Conservation (phyloP, 192 early-diverging fungal species). For the Oehlia diaphana region DNA sequence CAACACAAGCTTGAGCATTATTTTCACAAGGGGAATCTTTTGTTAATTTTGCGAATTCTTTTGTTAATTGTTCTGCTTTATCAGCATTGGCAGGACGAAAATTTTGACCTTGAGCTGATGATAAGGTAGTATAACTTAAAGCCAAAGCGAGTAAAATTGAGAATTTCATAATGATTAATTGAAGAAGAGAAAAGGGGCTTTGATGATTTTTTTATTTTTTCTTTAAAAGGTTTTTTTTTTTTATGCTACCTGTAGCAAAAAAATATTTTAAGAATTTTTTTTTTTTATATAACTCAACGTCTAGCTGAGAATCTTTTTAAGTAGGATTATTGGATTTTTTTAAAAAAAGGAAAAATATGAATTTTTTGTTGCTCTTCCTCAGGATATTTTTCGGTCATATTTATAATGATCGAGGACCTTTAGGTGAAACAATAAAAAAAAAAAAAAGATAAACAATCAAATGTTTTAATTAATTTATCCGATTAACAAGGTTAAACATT, state of each 20-base stretch:
- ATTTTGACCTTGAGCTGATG: not conserved
- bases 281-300: no score
- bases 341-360: no score
- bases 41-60: not conserved
- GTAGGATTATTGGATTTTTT: no score
- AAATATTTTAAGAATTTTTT: no score
- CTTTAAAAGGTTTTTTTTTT: slow-evolving; percentile 25
- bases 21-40: not conserved
- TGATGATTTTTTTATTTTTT: slow-evolving; percentile 35
- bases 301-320: no score
- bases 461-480: no score
- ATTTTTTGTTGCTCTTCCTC: not conserved
- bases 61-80: not conserved
- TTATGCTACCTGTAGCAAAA: no score
- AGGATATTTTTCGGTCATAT: not conserved
- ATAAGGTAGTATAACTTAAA: not conserved
- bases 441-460: no score
- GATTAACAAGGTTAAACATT: no score
- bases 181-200: no score
- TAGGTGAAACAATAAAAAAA: no score
- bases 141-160: not conserved
- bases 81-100: not conserved
- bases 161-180: not conserved
- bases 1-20: not conserved
- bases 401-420: not conserved